Conservation (phyloP, 306 rosid species). For the Fragaria iinumae region DNA sequence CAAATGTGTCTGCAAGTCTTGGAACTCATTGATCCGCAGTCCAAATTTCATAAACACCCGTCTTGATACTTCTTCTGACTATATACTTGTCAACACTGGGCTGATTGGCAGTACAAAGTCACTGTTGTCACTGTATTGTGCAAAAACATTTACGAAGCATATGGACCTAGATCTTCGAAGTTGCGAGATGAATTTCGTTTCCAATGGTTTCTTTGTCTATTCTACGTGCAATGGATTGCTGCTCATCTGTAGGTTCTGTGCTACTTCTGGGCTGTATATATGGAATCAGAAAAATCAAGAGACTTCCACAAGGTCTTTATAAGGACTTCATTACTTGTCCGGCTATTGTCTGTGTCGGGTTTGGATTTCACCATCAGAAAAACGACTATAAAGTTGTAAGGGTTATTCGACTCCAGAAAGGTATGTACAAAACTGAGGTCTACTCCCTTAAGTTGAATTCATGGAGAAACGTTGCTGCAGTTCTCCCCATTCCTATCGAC, state of each 20-base stretch:
- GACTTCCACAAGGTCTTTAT: not conserved
- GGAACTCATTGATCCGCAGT: not conserved
- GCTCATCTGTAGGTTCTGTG: not conserved
- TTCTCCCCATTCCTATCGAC: not conserved
- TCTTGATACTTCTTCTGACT: not conserved
- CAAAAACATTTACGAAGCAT: not conserved
- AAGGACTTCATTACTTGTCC: not conserved
- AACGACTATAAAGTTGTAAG: slow-evolving; percentile 1
- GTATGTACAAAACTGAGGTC: not conserved
- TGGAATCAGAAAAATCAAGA: not conserved
- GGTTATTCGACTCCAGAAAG: not conserved
- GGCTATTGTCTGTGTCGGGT: not conserved
- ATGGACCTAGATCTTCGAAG: not conserved
- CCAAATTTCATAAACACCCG: not conserved
- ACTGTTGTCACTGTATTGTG: not conserved
- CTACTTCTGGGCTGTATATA: not conserved
- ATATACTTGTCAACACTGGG: not conserved
- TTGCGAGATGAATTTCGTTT: not conserved
- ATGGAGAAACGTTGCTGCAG: not conserved
- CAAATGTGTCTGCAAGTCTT: not conserved
- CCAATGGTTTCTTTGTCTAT: not conserved
- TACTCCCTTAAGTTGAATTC: not conserved
- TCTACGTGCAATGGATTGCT: not conserved
- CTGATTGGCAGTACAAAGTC: not conserved
- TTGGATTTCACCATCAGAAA: not conserved